Base-by-base conservation (phyloP, 108 stramenopile genomes). In the Nitzschia palea region DNA sequence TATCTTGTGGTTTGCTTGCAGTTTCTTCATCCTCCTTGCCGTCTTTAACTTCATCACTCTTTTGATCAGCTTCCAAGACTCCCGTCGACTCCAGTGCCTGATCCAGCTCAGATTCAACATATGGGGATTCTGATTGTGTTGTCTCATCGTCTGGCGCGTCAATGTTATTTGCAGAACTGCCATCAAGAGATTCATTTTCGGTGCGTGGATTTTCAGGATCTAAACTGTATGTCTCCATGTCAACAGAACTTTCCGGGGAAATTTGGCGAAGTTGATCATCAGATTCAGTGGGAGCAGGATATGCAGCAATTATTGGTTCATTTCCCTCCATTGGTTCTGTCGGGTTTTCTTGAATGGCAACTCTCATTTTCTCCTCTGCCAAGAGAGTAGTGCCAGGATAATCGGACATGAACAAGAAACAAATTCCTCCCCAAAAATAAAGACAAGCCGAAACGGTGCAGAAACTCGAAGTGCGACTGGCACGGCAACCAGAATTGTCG, bases 401-500 rank as follows among this genome's bases (percentile, higher is more conserved):
- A 35, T 73, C 63, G 12, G 53, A 33, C 23, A 59, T 65, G 17
- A 36, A 44, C 8, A 64, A 57, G 43, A 62, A 73, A 12, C 29
- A 62, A 2, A 55, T 5, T 37, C 71, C 71, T 17, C 44, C 33
- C 25, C 54, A 57, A 32, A 73, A 73, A 51, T 61, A 73, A 37
- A 8, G 43, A 15, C n/a, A 36, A 31, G 20, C 36, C 8, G 71
- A 12, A 8, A 18, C 63, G 6, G 29, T 51, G 27, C 40, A 28
- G 37, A 64, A 65, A 32, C 55, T 62, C 6, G 55, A 53, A 15
- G 63, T 33, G 4, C 71, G 71, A 34, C 42, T 47, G 54, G 65
- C 55, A 1, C 29, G 33, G 43, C 71, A 73, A 22, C 28, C 42
- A 28, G 65, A 48, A 8, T 79, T 68, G 27, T 65, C 29, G 28